A percentile compares a stretch with the other conserved stretches of the same genome.
Conservation (phyloP, 2,329 filamentous ascomycete genomes). For the Colletotrichum coccodes region DNA sequence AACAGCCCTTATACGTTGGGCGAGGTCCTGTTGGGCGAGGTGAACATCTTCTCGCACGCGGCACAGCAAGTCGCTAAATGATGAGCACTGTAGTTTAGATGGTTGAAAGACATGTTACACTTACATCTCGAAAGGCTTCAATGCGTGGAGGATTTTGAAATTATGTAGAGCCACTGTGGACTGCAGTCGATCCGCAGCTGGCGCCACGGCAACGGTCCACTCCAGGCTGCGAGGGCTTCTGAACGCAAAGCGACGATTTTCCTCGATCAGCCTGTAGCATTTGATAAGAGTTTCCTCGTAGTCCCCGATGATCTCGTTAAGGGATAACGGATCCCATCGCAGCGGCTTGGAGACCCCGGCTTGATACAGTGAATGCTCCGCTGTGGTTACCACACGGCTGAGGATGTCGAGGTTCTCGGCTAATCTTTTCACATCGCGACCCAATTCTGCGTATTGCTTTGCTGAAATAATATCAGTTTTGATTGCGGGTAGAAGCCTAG, state of each 20-base stretch:
- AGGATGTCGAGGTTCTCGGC: conserved; percentile 44
- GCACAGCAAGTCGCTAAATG: conserved; percentile 43
- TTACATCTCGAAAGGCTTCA: conserved; percentile 50
- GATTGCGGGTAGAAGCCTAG: background rate
- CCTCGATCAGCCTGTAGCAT: conserved; percentile 40
- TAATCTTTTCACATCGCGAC: conserved; percentile 42
- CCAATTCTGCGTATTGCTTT: conserved; percentile 45
- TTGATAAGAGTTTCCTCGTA: conserved; percentile 43
- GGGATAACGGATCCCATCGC: conserved; percentile 34
- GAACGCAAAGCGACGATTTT: conserved; percentile 42
- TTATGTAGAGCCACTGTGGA: conserved; percentile 46
- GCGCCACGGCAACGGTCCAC: conserved; percentile 48
- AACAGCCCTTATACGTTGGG: conserved; percentile 21
- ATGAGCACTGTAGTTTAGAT: conserved; percentile 6
- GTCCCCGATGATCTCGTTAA: conserved; percentile 44
- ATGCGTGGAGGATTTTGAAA: conserved; percentile 43
- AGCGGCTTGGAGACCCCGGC: conserved; percentile 35
- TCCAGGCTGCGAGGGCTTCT: conserved; percentile 44
- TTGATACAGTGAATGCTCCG: conserved; percentile 39
- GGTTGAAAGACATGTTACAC: background rate
- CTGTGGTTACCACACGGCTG: conserved; percentile 40
- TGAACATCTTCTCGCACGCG: conserved; percentile 38
- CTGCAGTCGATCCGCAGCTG: conserved; percentile 42
- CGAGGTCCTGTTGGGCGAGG: conserved; percentile 33
- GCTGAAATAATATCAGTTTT: conserved; percentile 32